A percentile compares a stretch with the other conserved stretches of the same genome.
These are phyloP conservation scores for Cotoneaster glaucophyllus DNA, from an alignment of 306 rosid genomes.

Conservation along the genomic window DNA sequence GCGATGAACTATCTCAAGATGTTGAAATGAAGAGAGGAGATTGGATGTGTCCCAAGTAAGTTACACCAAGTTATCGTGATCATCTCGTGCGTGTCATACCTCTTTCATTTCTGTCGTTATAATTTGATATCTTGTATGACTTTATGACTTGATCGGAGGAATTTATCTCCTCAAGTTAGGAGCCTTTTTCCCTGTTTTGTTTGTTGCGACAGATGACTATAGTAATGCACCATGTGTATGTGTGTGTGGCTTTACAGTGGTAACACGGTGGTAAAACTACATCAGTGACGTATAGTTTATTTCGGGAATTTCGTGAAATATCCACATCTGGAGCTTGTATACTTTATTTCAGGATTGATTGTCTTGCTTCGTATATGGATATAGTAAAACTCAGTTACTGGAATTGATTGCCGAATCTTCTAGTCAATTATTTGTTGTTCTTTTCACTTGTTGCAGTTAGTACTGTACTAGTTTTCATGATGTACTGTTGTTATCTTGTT, in stretches of 20 bases:
- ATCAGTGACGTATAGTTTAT: neutral
- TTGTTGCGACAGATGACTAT: neutral
- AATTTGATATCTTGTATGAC: constrained; percentile 3
- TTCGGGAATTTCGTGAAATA: neutral
- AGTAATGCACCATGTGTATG: neutral
- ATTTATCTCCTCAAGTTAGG: neutral
- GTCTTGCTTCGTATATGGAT: neutral
- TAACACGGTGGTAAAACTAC: neutral
- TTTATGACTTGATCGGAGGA: neutral
- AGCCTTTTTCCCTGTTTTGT: neutral
- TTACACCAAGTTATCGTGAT: constrained; percentile 8
- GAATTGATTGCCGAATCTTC: neutral
- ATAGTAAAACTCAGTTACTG: neutral
- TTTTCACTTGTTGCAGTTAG: neutral
- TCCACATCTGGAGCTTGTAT: neutral
- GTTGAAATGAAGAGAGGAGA: constrained; percentile 73
- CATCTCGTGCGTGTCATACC: neutral
- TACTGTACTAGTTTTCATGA: neutral
- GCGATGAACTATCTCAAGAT: constrained; percentile 22
- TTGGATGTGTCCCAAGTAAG: constrained; percentile 91
- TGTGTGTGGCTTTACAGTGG: neutral
- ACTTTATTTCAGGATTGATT: neutral
- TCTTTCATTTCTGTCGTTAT: constrained; percentile 1
- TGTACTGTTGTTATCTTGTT: constrained; percentile 12
- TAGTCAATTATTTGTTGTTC: neutral